Evolutionary conservation across 1,284 basidiomycete genomes (phyloP).

Genomic region (Trichosporon sp.): DNA sequence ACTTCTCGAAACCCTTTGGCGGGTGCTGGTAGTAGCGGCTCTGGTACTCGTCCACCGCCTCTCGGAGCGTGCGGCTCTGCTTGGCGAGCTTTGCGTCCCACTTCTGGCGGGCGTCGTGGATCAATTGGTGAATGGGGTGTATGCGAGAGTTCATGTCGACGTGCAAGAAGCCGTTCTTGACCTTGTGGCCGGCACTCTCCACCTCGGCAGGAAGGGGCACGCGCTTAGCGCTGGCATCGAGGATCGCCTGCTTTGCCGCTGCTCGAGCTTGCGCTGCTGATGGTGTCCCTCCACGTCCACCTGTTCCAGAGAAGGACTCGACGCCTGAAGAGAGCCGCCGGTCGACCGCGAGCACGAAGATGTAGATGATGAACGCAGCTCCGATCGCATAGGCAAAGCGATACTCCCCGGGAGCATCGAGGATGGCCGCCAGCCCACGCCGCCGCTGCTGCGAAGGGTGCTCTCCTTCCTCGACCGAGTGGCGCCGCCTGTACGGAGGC

Average conservation of each 20-base stretch:
- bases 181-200: slow-evolving; percentile 13
- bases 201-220: neutral
- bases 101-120: slow-evolving; percentile 50
- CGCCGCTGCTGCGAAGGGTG: neutral
- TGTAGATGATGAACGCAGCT: neutral
- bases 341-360: neutral
- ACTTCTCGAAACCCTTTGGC: slow-evolving; percentile 56
- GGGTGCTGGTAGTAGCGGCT: slow-evolving; percentile 45
- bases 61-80: slow-evolving; percentile 54
- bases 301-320: neutral
- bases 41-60: slow-evolving; percentile 57
- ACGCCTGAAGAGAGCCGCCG: neutral
- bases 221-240: neutral
- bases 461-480: neutral
- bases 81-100: slow-evolving; percentile 55
- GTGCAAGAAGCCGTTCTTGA: slow-evolving; percentile 25
- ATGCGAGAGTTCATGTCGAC: slow-evolving; percentile 21
- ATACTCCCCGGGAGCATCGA: neutral
- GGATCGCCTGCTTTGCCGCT: neutral
- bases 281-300: neutral
- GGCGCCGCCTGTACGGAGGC: neutral
- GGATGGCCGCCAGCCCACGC: neutral
- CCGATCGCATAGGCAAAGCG: neutral
- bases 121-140: slow-evolving; percentile 57
- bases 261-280: neutral